Conservation (phyloP, 108 stramenopile species). For the Cylindrotheca closterium region DNA sequence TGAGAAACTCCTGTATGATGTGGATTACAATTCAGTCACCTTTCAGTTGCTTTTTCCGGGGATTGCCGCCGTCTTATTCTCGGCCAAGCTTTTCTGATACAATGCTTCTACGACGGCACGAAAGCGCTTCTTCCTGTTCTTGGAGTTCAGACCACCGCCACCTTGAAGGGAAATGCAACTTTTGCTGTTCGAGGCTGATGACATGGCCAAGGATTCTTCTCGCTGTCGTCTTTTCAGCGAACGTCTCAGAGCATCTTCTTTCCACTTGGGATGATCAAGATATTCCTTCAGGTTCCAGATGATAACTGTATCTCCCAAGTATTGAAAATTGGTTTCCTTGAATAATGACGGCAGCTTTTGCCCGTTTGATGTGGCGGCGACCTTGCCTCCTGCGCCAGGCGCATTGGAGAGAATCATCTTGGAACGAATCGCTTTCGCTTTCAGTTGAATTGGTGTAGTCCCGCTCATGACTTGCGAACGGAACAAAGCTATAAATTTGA, state of each 20-base stretch:
- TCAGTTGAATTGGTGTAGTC: conserved; percentile 33
- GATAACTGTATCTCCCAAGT: conserved; percentile 53
- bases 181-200: not conserved
- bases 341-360: conserved; percentile 21
- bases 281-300: conserved; percentile 53
- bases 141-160: not conserved
- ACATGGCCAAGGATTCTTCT: not conserved
- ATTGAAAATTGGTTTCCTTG: conserved; percentile 43
- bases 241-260: conserved; percentile 57
- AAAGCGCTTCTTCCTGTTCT: conserved; percentile 9
- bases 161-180: too few relatives aligned
- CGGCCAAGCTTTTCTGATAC: conserved; percentile 3
- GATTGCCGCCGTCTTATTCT: too few relatives aligned
- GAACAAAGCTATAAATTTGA: too few relatives aligned
- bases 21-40: too few relatives aligned
- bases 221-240: conserved; percentile 22
- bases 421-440: conserved; percentile 25
- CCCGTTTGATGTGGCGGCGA: too few relatives aligned
- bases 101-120: not conserved
- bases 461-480: conserved; percentile 35
- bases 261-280: conserved; percentile 53
- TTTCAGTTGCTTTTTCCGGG: too few relatives aligned
- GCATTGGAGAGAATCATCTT: conserved; percentile 17
- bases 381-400: too few relatives aligned
- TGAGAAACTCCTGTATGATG: too few relatives aligned